phyloP scores from a whole-genome alignment of 148 eudicot genomes.

The Bassia scoparia region DNA sequence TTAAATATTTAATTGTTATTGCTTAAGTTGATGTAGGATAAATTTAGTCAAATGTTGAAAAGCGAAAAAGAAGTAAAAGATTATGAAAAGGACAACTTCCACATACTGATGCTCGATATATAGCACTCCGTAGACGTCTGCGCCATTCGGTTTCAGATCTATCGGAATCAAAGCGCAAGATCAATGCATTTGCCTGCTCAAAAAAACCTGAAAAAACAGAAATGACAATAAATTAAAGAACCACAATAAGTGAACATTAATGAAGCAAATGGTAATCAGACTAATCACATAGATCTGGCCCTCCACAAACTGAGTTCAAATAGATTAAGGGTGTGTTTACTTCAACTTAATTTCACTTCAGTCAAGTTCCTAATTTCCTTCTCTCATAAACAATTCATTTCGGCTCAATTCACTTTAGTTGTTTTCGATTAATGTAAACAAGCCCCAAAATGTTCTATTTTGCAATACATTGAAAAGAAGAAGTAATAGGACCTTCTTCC shows the following conservation, averaged over 20 bases:
- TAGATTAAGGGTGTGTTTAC: too few relatives aligned
- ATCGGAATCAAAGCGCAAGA: conserved; percentile 68
- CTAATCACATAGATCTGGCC: not conserved
- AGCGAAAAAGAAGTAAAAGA: too few relatives aligned
- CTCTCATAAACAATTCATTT: too few relatives aligned
- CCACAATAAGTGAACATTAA: not conserved
- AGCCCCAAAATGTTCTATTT: not conserved
- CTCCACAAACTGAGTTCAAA: too few relatives aligned
- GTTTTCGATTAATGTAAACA: too few relatives aligned
- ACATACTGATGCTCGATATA: conserved; percentile 84
- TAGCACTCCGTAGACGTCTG: conserved; percentile 70
- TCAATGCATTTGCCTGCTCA: conserved; percentile 76
- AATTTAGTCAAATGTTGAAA: too few relatives aligned
- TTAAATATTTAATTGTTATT: too few relatives aligned
- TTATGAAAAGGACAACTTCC: not conserved
- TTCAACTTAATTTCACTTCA: too few relatives aligned
- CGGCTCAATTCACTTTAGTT: too few relatives aligned
- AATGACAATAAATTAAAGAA: not conserved
- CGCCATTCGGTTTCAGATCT: conserved; percentile 67
- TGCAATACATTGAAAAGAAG: not conserved
- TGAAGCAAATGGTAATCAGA: not conserved
- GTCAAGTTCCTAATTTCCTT: too few relatives aligned
- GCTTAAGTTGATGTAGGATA: too few relatives aligned
- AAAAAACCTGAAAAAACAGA: conserved; percentile 54
- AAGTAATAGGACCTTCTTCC: conserved; percentile 28